A percentile compares a stretch with the other conserved stretches of the same genome.
Evolutionary conservation across 2,329 filamentous ascomycete species (phyloP).

Genomic region (Epichloe scottii): DNA sequence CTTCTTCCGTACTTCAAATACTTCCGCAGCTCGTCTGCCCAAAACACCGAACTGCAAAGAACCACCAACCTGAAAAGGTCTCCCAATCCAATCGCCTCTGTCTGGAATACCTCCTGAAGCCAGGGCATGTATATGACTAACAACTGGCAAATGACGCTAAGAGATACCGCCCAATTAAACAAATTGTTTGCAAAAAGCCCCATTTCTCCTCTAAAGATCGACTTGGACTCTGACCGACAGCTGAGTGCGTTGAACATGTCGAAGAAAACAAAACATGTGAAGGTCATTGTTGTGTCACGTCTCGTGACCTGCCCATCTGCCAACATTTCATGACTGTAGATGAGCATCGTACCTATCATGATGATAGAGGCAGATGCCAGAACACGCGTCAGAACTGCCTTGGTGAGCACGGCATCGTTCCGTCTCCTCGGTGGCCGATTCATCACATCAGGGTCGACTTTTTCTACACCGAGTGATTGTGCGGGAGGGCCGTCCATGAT

Average conservation of each 20-base stretch:
- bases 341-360: constrained; percentile 80
- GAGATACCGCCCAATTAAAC: constrained; percentile 90
- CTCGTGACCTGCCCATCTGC: constrained; percentile 71
- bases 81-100: constrained; percentile 62
- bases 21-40: constrained; percentile 86
- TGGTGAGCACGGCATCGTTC: constrained; percentile 83
- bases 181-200: constrained; percentile 76
- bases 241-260: constrained; percentile 99
- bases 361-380: constrained; percentile 80
- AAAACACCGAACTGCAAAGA: constrained; percentile 84
- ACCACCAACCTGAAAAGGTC: constrained; percentile 63
- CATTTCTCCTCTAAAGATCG: constrained; percentile 74
- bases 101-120: constrained; percentile 91
- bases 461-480: constrained; percentile 91
- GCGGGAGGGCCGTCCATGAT: constrained; percentile 98
- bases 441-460: constrained; percentile 91
- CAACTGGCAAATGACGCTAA: constrained; percentile 73
- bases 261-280: constrained; percentile 96
- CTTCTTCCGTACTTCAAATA: constrained; percentile 52
- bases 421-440: constrained; percentile 72
- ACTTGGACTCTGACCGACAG: constrained; percentile 85
- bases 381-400: constrained; percentile 68
- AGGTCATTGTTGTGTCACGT: constrained; percentile 97
- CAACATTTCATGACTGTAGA: constrained; percentile 87
- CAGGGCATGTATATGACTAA: constrained; percentile 92